Evolutionary conservation across 2,329 filamentous ascomycete species (phyloP).

Genomic region (Leptosphaerulina australis): DNA sequence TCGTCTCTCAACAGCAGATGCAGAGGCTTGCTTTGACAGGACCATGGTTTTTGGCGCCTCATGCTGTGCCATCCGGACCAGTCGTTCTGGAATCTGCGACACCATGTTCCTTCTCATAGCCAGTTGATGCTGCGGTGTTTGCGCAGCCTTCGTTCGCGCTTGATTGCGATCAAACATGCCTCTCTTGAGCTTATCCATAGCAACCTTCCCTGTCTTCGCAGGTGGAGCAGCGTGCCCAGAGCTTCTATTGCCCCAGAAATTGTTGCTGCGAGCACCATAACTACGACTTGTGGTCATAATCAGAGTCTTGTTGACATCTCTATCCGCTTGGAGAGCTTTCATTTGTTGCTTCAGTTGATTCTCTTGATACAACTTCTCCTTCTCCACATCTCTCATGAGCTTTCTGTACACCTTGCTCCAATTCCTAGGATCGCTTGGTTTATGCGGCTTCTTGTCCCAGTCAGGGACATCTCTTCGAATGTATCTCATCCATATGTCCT

Average conservation of each 20-base stretch:
- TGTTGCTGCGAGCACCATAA: conserved; percentile 29
- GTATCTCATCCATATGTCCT: conserved; percentile 77
- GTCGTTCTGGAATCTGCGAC: conserved; percentile 36
- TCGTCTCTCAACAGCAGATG: conserved; percentile 22
- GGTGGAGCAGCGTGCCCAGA: conserved; percentile 39
- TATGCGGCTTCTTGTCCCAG: conserved; percentile 67
- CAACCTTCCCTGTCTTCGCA: conserved; percentile 43
- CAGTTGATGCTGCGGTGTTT: conserved; percentile 38
- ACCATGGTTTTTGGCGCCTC: conserved; percentile 33
- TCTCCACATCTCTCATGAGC: conserved; percentile 50
- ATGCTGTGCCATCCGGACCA: conserved; percentile 41
- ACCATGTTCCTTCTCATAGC: conserved; percentile 33
- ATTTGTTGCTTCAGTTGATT: conserved; percentile 41
- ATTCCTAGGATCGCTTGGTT: conserved; percentile 66
- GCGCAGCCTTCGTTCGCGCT: conserved; percentile 38
- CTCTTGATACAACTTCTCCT: conserved; percentile 42
- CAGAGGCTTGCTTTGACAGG: conserved; percentile 35
- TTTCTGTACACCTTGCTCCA: conserved; percentile 79
- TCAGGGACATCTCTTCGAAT: conserved; percentile 78
- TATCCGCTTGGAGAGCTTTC: conserved; percentile 40
- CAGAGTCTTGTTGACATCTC: conserved; percentile 38
- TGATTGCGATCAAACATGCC: conserved; percentile 43
- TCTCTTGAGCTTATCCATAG: conserved; percentile 44
- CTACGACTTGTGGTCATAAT: conserved; percentile 38
- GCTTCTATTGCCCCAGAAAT: conserved; percentile 26